Base-by-base conservation (phyloP, 495 filamentous ascomycete genomes). In the Cenococcum geophilum region DNA sequence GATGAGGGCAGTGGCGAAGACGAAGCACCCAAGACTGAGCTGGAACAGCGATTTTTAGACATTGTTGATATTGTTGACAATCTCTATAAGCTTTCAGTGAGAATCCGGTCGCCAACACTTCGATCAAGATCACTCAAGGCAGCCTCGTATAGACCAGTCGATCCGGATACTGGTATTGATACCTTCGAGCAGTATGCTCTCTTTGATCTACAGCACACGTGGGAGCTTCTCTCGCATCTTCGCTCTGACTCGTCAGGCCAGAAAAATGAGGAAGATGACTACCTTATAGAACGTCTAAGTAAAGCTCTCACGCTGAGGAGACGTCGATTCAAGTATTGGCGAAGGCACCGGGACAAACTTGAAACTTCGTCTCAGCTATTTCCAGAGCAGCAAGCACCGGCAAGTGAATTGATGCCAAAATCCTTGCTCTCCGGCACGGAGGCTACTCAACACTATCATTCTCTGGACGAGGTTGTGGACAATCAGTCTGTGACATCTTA, bases 291-390 rank as follows among this genome's bases (percentile, higher is more conserved):
- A 22, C 58, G 66, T 12, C 42, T 68, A n/a, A 57, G 54, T 36
- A 61, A 55, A 23, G 66, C 66, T 1, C 55, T 68, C 23, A 68
- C 66, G 3, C 59, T 68, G 3, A 59, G 66, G 36, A 59, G 66
- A 55, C 58, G 66, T 22, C 66, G 65, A 37, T 68, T 68, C 49
- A 64, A 65, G 47, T 68, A 68, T 37, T 68, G 66, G 66, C 36
- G 55, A 23, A 59, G 66, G 35, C 66, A 68, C 47, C 45, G 66
- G 36, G 62, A 68, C 32, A 68, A 68, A 42, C 42, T 68, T 22
- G 66, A 58, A 1, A 18, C 51, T 0, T 60, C 57, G 0, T 59
- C 59, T 12, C 14, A 42, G 18, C 16, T 8, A 23, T 37, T 14
- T 18, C 40, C 34, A 58, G 35, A 22, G 54, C 42, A 58, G 55